phyloP scores from a whole-genome alignment of 768 basidiomycete species.

The Mrakia gelida region DNA sequence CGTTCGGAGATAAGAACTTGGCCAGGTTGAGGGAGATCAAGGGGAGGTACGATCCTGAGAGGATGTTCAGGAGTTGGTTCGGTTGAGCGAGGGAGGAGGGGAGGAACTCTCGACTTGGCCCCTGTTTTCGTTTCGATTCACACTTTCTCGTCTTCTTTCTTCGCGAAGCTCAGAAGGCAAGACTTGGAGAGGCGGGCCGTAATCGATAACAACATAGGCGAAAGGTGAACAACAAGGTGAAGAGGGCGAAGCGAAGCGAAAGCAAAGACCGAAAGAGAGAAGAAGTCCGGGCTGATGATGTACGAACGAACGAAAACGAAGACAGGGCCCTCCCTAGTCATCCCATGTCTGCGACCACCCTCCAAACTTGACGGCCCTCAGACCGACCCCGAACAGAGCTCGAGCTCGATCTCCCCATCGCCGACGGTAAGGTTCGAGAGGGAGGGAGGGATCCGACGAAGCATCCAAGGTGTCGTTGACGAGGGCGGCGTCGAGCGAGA shows the following conservation, averaged over 20 bases:
- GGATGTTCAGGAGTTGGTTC: background rate
- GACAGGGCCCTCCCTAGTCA: background rate
- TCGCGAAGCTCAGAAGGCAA: too few relatives aligned
- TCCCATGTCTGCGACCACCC: background rate
- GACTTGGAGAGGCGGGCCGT: too few relatives aligned
- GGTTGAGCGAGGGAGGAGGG: too few relatives aligned
- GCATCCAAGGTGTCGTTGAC: background rate
- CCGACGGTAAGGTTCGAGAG: background rate
- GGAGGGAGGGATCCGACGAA: background rate
- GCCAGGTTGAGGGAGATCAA: background rate
- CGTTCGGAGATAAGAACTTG: background rate
- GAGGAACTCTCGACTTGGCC: too few relatives aligned
- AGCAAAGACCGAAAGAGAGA: background rate
- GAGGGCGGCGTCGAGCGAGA: background rate
- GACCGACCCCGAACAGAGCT: background rate
- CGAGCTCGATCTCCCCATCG: background rate
- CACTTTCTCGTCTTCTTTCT: too few relatives aligned
- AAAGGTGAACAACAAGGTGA: background rate
- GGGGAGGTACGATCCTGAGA: conserved; percentile 15
- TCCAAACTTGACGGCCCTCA: background rate
- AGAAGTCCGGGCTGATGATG: too few relatives aligned
- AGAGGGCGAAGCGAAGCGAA: background rate
- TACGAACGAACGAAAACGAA: background rate
- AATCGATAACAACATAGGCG: too few relatives aligned
- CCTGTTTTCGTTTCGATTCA: too few relatives aligned